Conservation (phyloP, 208 protist genomes). For the Wallacemonas rigidus region DNA sequence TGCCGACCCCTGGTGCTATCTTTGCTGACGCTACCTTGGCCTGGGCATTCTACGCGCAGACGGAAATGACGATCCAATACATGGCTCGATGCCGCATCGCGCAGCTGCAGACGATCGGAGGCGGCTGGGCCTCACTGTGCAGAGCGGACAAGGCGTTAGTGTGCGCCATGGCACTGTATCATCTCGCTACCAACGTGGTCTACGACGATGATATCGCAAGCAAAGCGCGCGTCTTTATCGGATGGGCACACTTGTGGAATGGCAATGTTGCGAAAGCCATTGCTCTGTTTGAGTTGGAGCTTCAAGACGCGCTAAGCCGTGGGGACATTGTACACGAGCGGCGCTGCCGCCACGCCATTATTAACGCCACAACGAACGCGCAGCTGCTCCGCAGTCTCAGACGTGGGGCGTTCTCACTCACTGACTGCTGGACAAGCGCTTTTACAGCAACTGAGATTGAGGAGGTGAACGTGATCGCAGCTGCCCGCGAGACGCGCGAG, state of each 20-base stretch:
- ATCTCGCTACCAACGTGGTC: conserved; percentile 30
- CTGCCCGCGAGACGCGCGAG: neutral
- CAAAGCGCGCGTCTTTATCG: conserved; percentile 74
- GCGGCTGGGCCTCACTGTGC: conserved; percentile 77
- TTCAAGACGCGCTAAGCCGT: conserved; percentile 24
- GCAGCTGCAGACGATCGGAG: conserved; percentile 64
- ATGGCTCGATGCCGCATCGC: conserved; percentile 44
- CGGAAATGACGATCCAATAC: conserved; percentile 61
- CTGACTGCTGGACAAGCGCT: conserved; percentile 35
- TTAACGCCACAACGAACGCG: conserved; percentile 42
- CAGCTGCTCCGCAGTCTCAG: conserved; percentile 16
- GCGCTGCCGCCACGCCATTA: conserved; percentile 58
- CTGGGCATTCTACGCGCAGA: conserved; percentile 45
- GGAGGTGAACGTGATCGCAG: neutral
- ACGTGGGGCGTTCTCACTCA: conserved; percentile 30
- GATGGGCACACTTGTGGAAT: conserved; percentile 74
- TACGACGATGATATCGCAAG: conserved; percentile 41
- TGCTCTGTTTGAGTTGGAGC: conserved; percentile 43
- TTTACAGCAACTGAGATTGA: conserved; percentile 18
- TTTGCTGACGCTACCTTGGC: conserved; percentile 40
- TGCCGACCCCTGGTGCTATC: conserved; percentile 35
- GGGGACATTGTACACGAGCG: conserved; percentile 51
- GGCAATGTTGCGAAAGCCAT: conserved; percentile 39
- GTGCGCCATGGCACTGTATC: conserved; percentile 54
- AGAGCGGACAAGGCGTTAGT: conserved; percentile 54